phyloP scores from a whole-genome alignment of 2,329 filamentous ascomycete species.

The Hypoxylon sp. region DNA sequence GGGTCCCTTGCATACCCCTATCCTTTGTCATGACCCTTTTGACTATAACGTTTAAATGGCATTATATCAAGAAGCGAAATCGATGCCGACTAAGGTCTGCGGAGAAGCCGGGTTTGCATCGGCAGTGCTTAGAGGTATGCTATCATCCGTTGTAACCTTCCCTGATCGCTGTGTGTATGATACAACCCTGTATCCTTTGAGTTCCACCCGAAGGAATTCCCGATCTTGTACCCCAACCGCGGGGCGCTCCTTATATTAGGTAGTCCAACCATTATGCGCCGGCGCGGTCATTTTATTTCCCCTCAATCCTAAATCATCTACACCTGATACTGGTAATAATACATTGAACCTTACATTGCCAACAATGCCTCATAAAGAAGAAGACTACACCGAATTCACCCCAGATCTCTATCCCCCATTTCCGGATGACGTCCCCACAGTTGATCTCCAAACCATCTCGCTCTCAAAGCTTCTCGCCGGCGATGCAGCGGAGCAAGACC shows the following conservation, averaged over 20 bases:
- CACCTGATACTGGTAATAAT: too few relatives aligned
- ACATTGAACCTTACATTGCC: background rate
- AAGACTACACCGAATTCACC: constrained; percentile 46
- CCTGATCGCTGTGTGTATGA: constrained; percentile 14
- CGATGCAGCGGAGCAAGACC: constrained; percentile 45
- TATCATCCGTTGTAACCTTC: constrained; percentile 20
- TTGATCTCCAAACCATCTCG: constrained; percentile 52
- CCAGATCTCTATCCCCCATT: constrained; percentile 51
- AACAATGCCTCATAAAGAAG: constrained; percentile 51
- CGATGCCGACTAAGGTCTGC: constrained; percentile 28
- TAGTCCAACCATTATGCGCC: background rate
- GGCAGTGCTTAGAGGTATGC: constrained; percentile 9
- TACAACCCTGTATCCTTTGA: constrained; percentile 4
- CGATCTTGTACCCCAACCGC: constrained; percentile 7
- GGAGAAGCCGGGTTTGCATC: constrained; percentile 34
- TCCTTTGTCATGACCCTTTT: constrained; percentile 20
- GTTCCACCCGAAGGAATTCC: constrained; percentile 16
- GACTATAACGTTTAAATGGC: constrained; percentile 1
- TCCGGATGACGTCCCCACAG: constrained; percentile 49
- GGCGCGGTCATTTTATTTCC: background rate
- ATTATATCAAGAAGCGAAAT: background rate
- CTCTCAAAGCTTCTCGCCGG: constrained; percentile 48
- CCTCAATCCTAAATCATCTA: constrained; percentile 1
- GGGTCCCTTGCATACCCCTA: constrained; percentile 7
- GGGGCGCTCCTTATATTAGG: background rate